Evolutionary conservation across 1,284 basidiomycete species (phyloP), one percentile per base, ranked within the genome.

Genomic region (Cryptococcus sp.): DNA sequence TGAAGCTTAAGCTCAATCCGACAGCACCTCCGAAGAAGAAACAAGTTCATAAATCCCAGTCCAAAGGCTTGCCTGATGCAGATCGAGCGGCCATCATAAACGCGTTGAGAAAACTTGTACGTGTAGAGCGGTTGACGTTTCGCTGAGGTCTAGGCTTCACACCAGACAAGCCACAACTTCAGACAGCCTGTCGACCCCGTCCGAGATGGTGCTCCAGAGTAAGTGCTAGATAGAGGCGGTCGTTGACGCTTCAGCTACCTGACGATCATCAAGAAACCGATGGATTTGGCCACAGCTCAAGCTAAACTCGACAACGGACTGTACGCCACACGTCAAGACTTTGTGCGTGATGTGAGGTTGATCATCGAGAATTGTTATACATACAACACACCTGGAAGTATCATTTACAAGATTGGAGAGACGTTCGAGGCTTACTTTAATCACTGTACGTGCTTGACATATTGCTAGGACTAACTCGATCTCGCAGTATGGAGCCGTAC

Each of bases 251-350:
- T 15, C 30, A 92, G 90, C 62, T 98, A 98, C 75, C 91, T 92
- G 66, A 85, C 89, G 52, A 79, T 95, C 56, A 89, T 99, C 76
- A 89, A 89, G 72, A 81, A 87, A 13, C 95, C 96, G 0, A 98
- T 99, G 90, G 95, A 99, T 72, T 80, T 98, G 11, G 86, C 86
- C 49, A 94, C 92, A 0, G 89, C 96, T 79, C 80, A 82, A 23
- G 88, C 88, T 53, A 98, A 96, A 76, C 79, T 98, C 31, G 86
- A 91, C 66, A 84, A 83, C 58, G 92, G 92, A 0, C 66, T 73
- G 49, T 98, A 98, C 79, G 83, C 84, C 58, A 84, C 89, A 66
- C 86, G 93, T 30, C 85, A 87, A 68, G 87, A 82, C 23, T 95
- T 98, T 71, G 86, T 88, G 65, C 80, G 82, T 15, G 95, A 99